A percentile compares a stretch with the other conserved stretches of the same genome.
Conservation (phyloP, 106 monocot genomes). For the Allium fistulosum region DNA sequence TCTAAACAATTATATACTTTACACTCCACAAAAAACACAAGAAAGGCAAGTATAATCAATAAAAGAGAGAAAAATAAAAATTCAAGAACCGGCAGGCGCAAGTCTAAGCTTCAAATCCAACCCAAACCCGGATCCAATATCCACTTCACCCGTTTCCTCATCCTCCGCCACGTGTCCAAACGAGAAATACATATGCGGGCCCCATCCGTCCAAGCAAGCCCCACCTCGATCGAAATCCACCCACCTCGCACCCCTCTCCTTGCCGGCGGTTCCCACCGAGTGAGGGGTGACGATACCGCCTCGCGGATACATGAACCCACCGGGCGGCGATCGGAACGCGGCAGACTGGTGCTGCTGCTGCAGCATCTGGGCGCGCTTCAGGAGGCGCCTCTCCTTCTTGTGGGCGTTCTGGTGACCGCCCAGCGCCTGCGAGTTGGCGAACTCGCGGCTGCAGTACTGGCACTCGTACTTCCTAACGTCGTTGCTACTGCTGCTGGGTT, state of each 20-base stretch:
- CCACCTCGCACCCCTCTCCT: background rate
- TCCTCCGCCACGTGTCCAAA: background rate
- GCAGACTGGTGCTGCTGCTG: slow-evolving; percentile 1
- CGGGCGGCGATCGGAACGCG: slow-evolving; percentile 4
- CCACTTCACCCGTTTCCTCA: background rate
- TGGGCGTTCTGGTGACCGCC: slow-evolving; percentile 54
- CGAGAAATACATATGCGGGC: background rate
- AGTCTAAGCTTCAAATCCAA: slow-evolving; percentile 85
- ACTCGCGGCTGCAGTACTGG: slow-evolving; percentile 63
- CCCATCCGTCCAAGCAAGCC: slow-evolving; percentile 1
- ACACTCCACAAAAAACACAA: background rate
- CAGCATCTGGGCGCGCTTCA: slow-evolving; percentile 45
- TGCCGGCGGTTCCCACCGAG: background rate
- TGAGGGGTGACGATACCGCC: background rate
- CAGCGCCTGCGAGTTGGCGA: slow-evolving; percentile 40
- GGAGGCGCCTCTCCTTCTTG: slow-evolving; percentile 44
- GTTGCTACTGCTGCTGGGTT: background rate
- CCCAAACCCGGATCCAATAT: background rate
- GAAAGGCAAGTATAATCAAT: no score
- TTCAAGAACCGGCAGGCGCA: slow-evolving; percentile 60
- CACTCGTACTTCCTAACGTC: slow-evolving; percentile 48
- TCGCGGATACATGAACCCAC: slow-evolving; percentile 5
- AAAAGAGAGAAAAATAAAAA: no score
- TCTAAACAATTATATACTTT: no score
- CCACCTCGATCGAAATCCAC: slow-evolving; percentile 1